Conservation (phyloP, 208 protist genomes). For the Leishmania braziliensis region DNA sequence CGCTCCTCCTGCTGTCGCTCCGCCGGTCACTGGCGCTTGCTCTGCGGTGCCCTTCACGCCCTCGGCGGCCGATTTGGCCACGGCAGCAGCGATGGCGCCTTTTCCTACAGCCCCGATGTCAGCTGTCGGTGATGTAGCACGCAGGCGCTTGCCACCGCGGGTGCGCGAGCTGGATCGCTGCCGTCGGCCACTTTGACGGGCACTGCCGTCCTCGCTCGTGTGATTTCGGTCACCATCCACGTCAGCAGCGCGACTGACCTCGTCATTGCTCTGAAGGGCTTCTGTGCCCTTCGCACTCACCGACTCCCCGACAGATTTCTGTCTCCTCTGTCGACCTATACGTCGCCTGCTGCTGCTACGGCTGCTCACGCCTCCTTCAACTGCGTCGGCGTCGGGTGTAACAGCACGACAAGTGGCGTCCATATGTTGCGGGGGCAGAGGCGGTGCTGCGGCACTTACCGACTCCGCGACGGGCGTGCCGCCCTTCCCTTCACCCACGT, state of each 20-base stretch:
- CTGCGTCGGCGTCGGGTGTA: background rate
- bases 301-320: background rate
- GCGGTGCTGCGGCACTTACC: background rate
- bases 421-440: background rate
- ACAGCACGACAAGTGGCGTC: background rate
- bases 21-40: background rate
- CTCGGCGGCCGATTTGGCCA: background rate
- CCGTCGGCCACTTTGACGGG: background rate
- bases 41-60: background rate
- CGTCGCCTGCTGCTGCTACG: background rate
- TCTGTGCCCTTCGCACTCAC: background rate
- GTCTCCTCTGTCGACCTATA: no score
- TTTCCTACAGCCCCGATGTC: background rate
- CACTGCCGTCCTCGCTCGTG: background rate
- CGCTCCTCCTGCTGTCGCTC: background rate
- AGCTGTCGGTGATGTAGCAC: background rate
- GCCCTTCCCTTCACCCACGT: background rate
- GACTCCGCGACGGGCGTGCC: background rate
- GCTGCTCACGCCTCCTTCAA: background rate
- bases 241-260: background rate
- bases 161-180: background rate
- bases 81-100: background rate
- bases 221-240: no score
- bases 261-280: background rate
- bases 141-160: slow-evolving; percentile 6